Base-by-base conservation (phyloP, 1,284 basidiomycete species). In the Malassezia psittaci region DNA sequence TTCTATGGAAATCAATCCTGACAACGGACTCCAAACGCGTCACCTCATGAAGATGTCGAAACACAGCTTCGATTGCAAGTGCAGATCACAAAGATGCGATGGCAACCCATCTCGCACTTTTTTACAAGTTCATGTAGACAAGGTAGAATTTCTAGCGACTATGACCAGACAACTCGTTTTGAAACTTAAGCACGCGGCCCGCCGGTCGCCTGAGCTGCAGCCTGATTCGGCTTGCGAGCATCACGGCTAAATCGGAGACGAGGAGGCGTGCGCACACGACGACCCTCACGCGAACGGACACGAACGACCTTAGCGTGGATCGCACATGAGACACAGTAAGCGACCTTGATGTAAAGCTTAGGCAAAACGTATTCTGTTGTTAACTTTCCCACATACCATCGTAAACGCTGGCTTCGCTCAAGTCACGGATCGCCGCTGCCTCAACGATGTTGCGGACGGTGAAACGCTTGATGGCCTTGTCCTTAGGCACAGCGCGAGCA, bases 401-500 rank as follows among this genome's bases (percentile, higher is more conserved):
- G 81, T 96, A 98, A 67, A 96, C 87, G 66, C 85, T 88, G 50
- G 93, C 91, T 75, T 98, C 94, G 76, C 85, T 88, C 77, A 99
- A 86, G 81, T 99, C 93, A 73, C 93, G 83, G 70, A 98, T 87
- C 62, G 93, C 93, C 57, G 93, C 93, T 74, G 88, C 87, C 83
- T 98, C 91, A 62, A 98, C 90, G 87, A 98, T 98, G 85, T 98
- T 98, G 79, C 91, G 86, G 75, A 98, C 91, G 52, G 91, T 96
- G 84, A 96, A 96, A 61, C 93, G 68, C 83, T 98, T 98, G 86
- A 99, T 96, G 67, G 94, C 93, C 85, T 73, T 99, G 83, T 98
- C 94, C 83, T 82, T 77, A 57, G 68, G 64, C 34, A 60, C 56
- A 11, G 64, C 65, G 35, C 65, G 63, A 74, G 89, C 88, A 83